Percentiles rank a stretch among this genome's conserved stretches.
These are phyloP conservation scores for Colletotrichum sp. DNA, from an alignment of 2,329 filamentous ascomycete genomes.

Conservation along the genomic window DNA sequence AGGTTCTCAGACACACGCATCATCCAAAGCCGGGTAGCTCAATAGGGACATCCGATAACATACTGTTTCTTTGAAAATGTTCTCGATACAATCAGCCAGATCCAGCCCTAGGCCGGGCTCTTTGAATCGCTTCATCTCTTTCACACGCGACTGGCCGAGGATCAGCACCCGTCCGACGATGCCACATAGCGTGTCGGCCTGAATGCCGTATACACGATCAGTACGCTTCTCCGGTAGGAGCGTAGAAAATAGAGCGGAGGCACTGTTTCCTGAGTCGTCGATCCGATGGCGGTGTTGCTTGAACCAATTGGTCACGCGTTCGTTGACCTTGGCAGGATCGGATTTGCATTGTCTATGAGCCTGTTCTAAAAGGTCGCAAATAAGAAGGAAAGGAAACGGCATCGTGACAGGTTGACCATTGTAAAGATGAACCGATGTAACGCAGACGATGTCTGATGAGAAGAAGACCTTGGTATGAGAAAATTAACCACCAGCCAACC, in stretches of 20 bases:
- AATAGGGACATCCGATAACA: constrained; percentile 22
- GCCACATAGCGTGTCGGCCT: constrained; percentile 64
- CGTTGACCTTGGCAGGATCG: constrained; percentile 32
- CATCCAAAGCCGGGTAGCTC: constrained; percentile 24
- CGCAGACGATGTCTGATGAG: background rate
- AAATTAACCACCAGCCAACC: background rate
- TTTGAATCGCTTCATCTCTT: constrained; percentile 68
- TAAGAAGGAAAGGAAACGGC: constrained; percentile 70
- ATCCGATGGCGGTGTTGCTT: constrained; percentile 62
- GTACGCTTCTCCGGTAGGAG: constrained; percentile 77
- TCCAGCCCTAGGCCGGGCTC: constrained; percentile 64
- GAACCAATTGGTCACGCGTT: constrained; percentile 71
- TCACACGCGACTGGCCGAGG: constrained; percentile 65
- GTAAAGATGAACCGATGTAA: background rate
- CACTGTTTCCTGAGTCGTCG: constrained; percentile 59
- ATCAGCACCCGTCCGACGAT: constrained; percentile 70
- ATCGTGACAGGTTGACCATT: constrained; percentile 40
- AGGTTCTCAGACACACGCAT: background rate
- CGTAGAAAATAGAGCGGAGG: constrained; percentile 72
- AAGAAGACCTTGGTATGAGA: background rate
- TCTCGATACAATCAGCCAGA: constrained; percentile 73
- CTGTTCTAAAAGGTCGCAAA: constrained; percentile 77
- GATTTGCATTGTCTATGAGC: constrained; percentile 55
- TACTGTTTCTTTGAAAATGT: constrained; percentile 66
- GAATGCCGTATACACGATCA: constrained; percentile 79